A percentile compares a stretch with the other conserved stretches of the same genome.
Conservation (phyloP, 805 yeast species). For the Monosporozyma solicola region DNA sequence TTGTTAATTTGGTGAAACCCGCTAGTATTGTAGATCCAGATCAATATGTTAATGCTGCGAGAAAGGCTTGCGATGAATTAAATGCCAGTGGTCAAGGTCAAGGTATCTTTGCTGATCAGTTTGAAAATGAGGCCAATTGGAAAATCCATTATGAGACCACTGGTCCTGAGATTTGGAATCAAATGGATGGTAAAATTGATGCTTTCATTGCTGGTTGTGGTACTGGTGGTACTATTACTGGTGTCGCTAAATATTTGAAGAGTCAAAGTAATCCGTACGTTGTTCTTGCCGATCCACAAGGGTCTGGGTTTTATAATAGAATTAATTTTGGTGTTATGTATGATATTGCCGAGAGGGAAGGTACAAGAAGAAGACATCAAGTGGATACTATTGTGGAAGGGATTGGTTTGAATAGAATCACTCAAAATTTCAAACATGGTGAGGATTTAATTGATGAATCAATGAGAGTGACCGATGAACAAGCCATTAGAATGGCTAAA, state of each 20-base stretch:
- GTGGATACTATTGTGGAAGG: constrained; percentile 95
- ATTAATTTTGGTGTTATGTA: constrained; percentile 91
- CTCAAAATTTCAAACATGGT: constrained; percentile 70
- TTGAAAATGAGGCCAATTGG: constrained; percentile 92
- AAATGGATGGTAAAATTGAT: constrained; percentile 57
- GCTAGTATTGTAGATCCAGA: constrained; percentile 91
- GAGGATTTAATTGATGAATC: constrained; percentile 69
- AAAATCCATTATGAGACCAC: constrained; percentile 69
- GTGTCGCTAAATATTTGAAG: constrained; percentile 70
- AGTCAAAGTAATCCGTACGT: constrained; percentile 38
- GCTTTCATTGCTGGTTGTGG: constrained; percentile 88
- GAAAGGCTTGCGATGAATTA: constrained; percentile 46
- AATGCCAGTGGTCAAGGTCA: constrained; percentile 28
- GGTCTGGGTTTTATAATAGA: constrained; percentile 81
- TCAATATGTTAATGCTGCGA: constrained; percentile 87
- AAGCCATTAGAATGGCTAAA: constrained; percentile 85
- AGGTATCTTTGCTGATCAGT: constrained; percentile 91
- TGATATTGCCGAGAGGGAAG: constrained; percentile 80
- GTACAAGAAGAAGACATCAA: constrained; percentile 89
- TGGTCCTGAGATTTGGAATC: constrained; percentile 86
- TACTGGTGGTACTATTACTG: constrained; percentile 96
- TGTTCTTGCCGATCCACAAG: constrained; percentile 90
- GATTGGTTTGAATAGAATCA: constrained; percentile 80
- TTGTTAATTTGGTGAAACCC: constrained; percentile 77
- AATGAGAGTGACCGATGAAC: constrained; percentile 64